Percentiles rank a stretch among this genome's conserved stretches.
Evolutionary conservation across 306 rosid species (phyloP).

Genomic region (Cicer yamashitae): DNA sequence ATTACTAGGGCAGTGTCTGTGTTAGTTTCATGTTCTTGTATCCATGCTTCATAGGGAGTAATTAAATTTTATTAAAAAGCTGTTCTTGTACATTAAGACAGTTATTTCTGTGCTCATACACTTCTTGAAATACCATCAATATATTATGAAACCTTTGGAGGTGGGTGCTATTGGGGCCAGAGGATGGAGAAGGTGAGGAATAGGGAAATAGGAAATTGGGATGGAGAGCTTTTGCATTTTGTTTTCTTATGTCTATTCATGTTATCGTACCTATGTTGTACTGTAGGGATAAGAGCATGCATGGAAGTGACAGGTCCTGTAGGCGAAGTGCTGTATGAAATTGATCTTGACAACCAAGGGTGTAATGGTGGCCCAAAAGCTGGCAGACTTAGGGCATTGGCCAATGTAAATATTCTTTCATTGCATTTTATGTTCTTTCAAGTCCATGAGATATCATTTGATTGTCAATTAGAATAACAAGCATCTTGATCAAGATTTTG

Average conservation of each 20-base stretch:
- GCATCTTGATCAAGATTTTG: constrained; percentile 20
- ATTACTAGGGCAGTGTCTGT: too few species aligned
- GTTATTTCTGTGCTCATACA: not conserved
- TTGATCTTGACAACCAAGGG: constrained; percentile 82
- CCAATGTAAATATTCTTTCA: constrained; percentile 58
- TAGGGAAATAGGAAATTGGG: not conserved
- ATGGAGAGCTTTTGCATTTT: constrained; percentile 25
- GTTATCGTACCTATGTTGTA: constrained; percentile 32
- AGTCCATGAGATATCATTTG: constrained; percentile 25
- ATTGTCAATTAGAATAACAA: constrained; percentile 13
- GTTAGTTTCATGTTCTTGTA: too few species aligned
- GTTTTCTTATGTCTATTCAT: constrained; percentile 18
- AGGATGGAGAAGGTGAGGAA: not conserved
- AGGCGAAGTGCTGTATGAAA: constrained; percentile 80
- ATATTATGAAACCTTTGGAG: not conserved
- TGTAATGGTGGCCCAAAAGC: constrained; percentile 78
- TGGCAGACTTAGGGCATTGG: constrained; percentile 72
- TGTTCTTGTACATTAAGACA: not conserved
- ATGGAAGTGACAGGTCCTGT: constrained; percentile 58
- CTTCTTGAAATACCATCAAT: constrained; percentile 1
- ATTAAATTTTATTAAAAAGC: not conserved
- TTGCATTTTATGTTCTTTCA: constrained; percentile 34
- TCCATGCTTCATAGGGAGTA: not conserved
- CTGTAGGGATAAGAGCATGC: constrained; percentile 86
- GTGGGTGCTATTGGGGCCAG: not conserved